Conservation (phyloP, 1,139 yeast genomes). For the Taphrina populina region DNA sequence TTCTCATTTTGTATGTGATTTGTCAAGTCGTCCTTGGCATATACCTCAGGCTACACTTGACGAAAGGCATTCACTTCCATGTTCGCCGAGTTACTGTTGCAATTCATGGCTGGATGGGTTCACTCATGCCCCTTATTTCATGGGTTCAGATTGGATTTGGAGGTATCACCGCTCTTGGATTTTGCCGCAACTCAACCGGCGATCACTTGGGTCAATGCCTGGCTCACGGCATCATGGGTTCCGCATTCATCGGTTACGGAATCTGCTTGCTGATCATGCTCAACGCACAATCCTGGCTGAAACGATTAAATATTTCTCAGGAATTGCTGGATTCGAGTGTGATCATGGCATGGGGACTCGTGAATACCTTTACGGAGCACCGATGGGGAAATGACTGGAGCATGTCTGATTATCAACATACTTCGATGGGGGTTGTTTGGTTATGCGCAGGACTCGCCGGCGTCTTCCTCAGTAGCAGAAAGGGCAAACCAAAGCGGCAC, state of each 20-base stretch:
- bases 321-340: constrained; percentile 80
- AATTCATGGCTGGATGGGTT: constrained; percentile 46
- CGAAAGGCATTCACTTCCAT: constrained; percentile 36
- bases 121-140: constrained; percentile 50
- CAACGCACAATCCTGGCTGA: constrained; percentile 49
- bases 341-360: constrained; percentile 86
- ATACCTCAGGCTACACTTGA: constrained; percentile 45
- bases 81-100: constrained; percentile 43
- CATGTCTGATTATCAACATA: constrained; percentile 60
- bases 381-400: constrained; percentile 93
- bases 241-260: constrained; percentile 78
- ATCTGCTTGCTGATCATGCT: constrained; percentile 65
- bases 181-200: constrained; percentile 57
- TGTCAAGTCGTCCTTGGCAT: constrained; percentile 45
- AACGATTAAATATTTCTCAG: constrained; percentile 58
- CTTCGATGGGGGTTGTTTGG: constrained; percentile 95
- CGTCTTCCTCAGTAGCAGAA: constrained; percentile 64
- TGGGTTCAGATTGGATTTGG: constrained; percentile 74
- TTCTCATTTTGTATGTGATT: constrained; percentile 42
- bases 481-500: constrained; percentile 55
- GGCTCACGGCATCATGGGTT: constrained; percentile 96
- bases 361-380: constrained; percentile 93
- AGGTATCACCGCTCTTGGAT: constrained; percentile 79
- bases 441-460: constrained; percentile 93
- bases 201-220: constrained; percentile 84